phyloP scores from a whole-genome alignment of 2,329 filamentous ascomycete species.

The Sporothrix dimorphospora region DNA sequence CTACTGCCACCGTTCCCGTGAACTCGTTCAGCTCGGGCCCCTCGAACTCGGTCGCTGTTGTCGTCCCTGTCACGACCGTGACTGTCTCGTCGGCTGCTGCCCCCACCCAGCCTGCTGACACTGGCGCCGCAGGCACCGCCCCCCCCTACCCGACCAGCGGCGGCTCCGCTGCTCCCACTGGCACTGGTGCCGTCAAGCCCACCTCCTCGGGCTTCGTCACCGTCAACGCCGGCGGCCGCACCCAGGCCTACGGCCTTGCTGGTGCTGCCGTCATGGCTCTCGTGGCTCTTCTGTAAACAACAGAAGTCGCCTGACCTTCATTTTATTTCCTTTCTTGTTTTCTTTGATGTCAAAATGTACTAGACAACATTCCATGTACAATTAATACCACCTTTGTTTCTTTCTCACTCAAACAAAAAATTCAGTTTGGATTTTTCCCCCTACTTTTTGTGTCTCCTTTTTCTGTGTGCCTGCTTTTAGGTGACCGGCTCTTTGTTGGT shows the following conservation, averaged over 20 bases:
- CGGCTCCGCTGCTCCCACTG: constrained; percentile 34
- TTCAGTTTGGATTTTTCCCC: not conserved
- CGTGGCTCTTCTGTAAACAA: constrained; percentile 51
- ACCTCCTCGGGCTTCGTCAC: constrained; percentile 41
- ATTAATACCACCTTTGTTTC: constrained; percentile 28
- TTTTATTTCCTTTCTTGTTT: constrained; percentile 11
- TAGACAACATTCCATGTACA: constrained; percentile 26
- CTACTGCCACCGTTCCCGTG: constrained; percentile 57
- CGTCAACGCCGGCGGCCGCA: constrained; percentile 46
- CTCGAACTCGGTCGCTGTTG: not conserved
- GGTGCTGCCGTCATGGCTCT: constrained; percentile 50
- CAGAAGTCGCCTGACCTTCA: not conserved
- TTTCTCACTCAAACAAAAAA: not conserved
- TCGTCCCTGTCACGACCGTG: constrained; percentile 43
- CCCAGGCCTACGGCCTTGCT: constrained; percentile 45
- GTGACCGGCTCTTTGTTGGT: not conserved
- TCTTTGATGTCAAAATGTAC: constrained; percentile 40
- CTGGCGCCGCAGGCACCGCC: not conserved
- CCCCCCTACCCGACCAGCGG: constrained; percentile 30
- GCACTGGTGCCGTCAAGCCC: constrained; percentile 41
- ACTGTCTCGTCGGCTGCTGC: constrained; percentile 37
- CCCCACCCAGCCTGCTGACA: constrained; percentile 33
- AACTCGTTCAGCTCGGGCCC: constrained; percentile 29
- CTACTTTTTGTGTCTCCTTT: constrained; percentile 12
- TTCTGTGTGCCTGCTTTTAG: constrained; percentile 18